Base-by-base conservation (phyloP, 108 stramenopile genomes). In the Thalassiosira profunda region DNA sequence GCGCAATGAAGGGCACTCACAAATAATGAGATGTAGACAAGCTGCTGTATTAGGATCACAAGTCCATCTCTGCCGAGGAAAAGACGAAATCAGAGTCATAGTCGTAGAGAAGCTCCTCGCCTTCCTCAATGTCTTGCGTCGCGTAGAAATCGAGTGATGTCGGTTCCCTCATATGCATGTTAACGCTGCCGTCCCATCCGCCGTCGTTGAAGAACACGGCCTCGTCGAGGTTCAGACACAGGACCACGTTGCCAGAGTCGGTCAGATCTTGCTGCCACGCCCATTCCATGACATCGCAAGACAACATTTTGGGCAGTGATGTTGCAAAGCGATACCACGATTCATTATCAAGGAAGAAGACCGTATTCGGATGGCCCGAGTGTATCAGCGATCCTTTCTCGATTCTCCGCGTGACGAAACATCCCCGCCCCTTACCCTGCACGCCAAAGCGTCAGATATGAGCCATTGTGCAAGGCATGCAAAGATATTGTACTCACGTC, bases 211-310 rank as follows among this genome's bases (percentile, higher is more conserved):
- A 67, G 17, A 55, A 42, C 11, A 40, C 65, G 29, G 51, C 52
- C 5, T 52, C 49, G 37, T 67, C 53, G 53, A 67, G 21, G 31
- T 67, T 52, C 28, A 67, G 38, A 41, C 43, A 38, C 49, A 67
- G 38, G 29, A 67, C 65, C 40, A 52, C 52, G 55, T 67, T 67
- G n/a, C 65, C 65, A 26, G 43, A 44, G 37, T 54, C 35, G 3
- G 65, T 67, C 41, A 67, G n/a, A 31, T 67, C 65, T 31, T 67
- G 53, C 49, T 53, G 49, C 28, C 49, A 67, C 9, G 17, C 41
- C 65, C 65, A 67, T 25, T 67, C 65, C 30, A 67, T 38, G 17
- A 42, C 53, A 40, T 67, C 65, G 21, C 65, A 67, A 6, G 65
- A 52, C 26, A 42, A 21, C 49, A 40, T 38, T 41, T 55, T 55